Conservation (phyloP, 2,329 filamentous ascomycete genomes). For the Chrysoporthe puriensis region DNA sequence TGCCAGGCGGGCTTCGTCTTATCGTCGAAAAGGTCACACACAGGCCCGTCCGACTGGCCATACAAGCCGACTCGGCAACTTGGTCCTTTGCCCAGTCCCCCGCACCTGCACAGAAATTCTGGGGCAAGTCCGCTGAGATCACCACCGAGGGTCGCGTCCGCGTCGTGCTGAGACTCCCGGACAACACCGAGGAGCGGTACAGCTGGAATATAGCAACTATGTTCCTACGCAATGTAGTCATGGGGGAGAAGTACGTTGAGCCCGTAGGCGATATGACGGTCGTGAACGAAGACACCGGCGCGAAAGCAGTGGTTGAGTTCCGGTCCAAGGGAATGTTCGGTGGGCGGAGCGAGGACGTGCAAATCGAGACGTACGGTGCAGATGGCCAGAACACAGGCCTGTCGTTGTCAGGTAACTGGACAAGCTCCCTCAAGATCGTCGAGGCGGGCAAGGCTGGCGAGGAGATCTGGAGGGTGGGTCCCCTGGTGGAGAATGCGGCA, state of each 20-base stretch:
- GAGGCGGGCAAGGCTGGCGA: constrained; percentile 64
- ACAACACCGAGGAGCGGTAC: constrained; percentile 78
- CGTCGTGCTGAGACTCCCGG: constrained; percentile 67
- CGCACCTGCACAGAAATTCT: constrained; percentile 93
- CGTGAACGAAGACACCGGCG: constrained; percentile 79
- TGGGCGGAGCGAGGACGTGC: constrained; percentile 87
- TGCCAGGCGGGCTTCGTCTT: constrained; percentile 77
- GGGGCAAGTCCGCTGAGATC: constrained; percentile 95
- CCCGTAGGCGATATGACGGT: constrained; percentile 85
- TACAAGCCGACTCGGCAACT: constrained; percentile 82
- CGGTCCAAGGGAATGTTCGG: constrained; percentile 97
- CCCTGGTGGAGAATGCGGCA: constrained; percentile 76
- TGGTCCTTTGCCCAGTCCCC: constrained; percentile 92
- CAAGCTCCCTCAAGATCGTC: constrained; percentile 57
- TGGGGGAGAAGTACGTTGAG: constrained; percentile 97
- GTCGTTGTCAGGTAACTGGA: constrained; percentile 84
- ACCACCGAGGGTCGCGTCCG: constrained; percentile 88
- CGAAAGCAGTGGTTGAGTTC: constrained; percentile 86
- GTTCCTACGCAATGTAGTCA: constrained; percentile 94
- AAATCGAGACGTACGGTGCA: constrained; percentile 71
- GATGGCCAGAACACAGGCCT: constrained; percentile 68
- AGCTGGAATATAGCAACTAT: constrained; percentile 87
- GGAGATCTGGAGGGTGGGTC: constrained; percentile 78
- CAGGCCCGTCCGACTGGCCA: constrained; percentile 87
- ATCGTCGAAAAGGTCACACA: constrained; percentile 96